Evolutionary conservation across 306 rosid genomes (phyloP).

Genomic region (Mimosa pudica): DNA sequence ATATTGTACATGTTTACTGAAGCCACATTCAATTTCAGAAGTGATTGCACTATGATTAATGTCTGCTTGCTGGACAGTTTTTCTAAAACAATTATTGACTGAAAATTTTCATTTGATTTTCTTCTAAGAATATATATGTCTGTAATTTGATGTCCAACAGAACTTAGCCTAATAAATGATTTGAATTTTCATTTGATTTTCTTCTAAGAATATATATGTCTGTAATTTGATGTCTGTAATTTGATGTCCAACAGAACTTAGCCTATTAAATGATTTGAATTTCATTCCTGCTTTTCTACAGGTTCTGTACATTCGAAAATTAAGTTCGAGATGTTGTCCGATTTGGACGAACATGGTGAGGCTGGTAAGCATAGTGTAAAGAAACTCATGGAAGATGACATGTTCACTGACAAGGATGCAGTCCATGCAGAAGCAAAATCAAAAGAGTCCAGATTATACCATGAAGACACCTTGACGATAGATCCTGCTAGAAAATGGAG

Average conservation of each 20-base stretch:
- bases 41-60: constrained; percentile 23
- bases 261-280: constrained; percentile 35
- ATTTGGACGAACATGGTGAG: constrained; percentile 55
- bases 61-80: constrained; percentile 20
- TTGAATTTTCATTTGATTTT: constrained; percentile 35
- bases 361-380: constrained; percentile 82
- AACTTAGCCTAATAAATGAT: constrained; percentile 27
- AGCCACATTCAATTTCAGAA: constrained; percentile 14
- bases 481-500: constrained; percentile 57
- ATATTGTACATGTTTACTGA: constrained; percentile 24
- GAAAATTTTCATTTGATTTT: constrained; percentile 29
- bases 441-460: constrained; percentile 44
- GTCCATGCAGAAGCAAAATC: constrained; percentile 42
- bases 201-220: constrained; percentile 19
- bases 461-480: constrained; percentile 42
- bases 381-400: constrained; percentile 95
- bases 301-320: constrained; percentile 64
- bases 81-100: constrained; percentile 14
- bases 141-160: constrained; percentile 18
- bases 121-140: constrained; percentile 15
- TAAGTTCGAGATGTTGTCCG: constrained; percentile 53
- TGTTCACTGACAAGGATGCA: constrained; percentile 60
- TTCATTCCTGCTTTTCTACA: constrained; percentile 37
- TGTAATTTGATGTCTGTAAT: not conserved
- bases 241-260: constrained; percentile 25